These are phyloP conservation scores for Dillenia suffruticosa DNA, from an alignment of 164 flowering plant genomes.

Conservation along the genomic window DNA sequence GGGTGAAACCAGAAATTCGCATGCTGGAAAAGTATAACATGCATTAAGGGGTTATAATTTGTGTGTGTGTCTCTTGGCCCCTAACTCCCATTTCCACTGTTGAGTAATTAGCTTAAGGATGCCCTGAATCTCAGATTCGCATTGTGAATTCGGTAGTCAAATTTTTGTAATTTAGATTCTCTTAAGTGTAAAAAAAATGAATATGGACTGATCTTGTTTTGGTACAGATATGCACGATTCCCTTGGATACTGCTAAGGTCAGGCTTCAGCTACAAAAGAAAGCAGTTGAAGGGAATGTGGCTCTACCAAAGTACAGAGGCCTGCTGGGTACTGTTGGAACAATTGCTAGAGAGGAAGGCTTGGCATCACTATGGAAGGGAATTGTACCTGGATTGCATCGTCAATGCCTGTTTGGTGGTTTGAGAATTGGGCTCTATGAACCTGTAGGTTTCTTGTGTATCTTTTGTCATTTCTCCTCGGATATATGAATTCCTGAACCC, in stretches of 20 bases:
- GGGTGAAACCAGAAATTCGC: no score
- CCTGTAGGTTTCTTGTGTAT: conserved; percentile 48
- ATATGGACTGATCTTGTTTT: not conserved
- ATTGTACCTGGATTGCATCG: conserved; percentile 92
- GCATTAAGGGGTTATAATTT: no score
- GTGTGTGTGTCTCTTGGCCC: no score
- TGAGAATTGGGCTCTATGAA: conserved; percentile 87
- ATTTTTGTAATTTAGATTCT: no score
- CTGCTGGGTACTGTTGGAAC: conserved; percentile 76
- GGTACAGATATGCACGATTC: conserved; percentile 82
- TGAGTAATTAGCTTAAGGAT: no score
- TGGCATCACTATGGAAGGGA: conserved; percentile 87
- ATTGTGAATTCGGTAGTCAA: no score
- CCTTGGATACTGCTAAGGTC: conserved; percentile 93
- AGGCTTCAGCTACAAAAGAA: conserved; percentile 94
- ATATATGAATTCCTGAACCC: not conserved
- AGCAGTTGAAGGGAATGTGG: conserved; percentile 37
- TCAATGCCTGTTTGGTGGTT: conserved; percentile 84
- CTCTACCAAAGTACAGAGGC: conserved; percentile 72
- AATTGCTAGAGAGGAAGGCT: conserved; percentile 91
- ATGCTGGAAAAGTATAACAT: no score
- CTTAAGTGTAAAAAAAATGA: no score
- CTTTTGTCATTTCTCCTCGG: not conserved
- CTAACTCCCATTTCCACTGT: no score
- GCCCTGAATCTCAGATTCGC: no score